These are phyloP conservation scores for Calonectria crousiana DNA, from an alignment of 2,329 filamentous ascomycete species.

Conservation along the genomic window DNA sequence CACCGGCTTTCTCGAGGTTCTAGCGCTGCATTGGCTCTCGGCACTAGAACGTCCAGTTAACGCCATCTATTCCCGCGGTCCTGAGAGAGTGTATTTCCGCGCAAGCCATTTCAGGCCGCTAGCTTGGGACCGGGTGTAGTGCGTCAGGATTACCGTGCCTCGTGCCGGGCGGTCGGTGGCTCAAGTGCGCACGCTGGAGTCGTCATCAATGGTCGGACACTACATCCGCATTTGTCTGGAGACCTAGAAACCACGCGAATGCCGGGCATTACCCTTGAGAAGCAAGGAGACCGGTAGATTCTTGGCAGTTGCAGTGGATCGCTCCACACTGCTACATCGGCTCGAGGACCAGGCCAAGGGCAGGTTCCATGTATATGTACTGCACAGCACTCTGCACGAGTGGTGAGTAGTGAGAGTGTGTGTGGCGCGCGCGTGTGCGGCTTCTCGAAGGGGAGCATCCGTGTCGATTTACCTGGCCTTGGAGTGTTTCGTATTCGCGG, in stretches of 20 bases:
- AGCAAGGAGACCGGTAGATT: conserved; percentile 11
- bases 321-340: conserved; percentile 17
- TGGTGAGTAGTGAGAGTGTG: not conserved
- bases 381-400: not conserved
- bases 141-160: conserved; percentile 14
- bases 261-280: conserved; percentile 11
- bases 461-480: not conserved
- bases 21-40: conserved; percentile 28
- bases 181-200: conserved; percentile 4
- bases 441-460: not conserved
- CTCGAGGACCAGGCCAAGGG: not conserved
- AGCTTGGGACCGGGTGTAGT: conserved; percentile 7
- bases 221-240: not conserved
- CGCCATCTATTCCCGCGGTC: conserved; percentile 9
- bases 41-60: conserved; percentile 25
- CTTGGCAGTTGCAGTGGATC: conserved; percentile 19
- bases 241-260: not conserved
- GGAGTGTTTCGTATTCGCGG: conserved; percentile 8
- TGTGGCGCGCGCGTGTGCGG: not conserved
- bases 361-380: conserved; percentile 2
- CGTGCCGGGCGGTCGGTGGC: conserved; percentile 16
- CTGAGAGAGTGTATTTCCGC: not conserved
- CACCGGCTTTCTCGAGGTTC: conserved; percentile 25
- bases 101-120: conserved; percentile 11
- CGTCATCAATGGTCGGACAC: not conserved